Evolutionary conservation across 2,329 filamentous ascomycete species (phyloP), one percentile per base, ranked within the genome.

Genomic region (Sarocladiaceae sp.): DNA sequence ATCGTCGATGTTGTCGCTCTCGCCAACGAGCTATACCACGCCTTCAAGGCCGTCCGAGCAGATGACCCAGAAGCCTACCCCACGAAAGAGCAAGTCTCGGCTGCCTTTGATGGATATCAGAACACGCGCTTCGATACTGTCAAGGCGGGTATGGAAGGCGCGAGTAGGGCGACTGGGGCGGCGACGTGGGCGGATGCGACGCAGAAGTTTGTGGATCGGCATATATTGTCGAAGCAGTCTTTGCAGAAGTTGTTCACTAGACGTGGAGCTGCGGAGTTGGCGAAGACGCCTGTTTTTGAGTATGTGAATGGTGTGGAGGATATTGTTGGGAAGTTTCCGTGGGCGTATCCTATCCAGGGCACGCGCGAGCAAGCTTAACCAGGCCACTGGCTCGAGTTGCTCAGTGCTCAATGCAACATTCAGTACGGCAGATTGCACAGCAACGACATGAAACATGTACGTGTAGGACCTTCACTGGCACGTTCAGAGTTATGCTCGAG

Each of bases 1-100:
- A 61, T 67, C 13, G 56, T 63, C 28, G 61, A 65, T n/a, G 49
- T 61, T 22, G 58, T 58, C 2, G 56, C 53, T 15, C 56, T 64
- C 18, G 51, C 52, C 39, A 64, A 63, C 53, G 53, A 58, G 29
- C 59, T 67, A 7, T 55, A 58, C 39, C 15, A 33, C 2, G 47
- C 31, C 20, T 33, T 53, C 22, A 42, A 46, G 7, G 52, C 61
- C 17, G 51, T 61, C 17, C 47, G 18, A 22, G 31, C 17, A 22
- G 31, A 20, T 23, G 11, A 20, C 20, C 17, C 29, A 31, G 12
- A 33, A 3, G 20, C n/a, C 23, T 11, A 37, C n/a, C 15, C 11
- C 20, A 15, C 3, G 7, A 18, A 11, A 22, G 10, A 46, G 20
- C 13, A 37, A 20, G n/a, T 55, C 40, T 40, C 22, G 13, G n/a